Evolutionary conservation across 345 rosid species (phyloP), one percentile per base, ranked within the genome.

Genomic region (Populus ilicifolia): DNA sequence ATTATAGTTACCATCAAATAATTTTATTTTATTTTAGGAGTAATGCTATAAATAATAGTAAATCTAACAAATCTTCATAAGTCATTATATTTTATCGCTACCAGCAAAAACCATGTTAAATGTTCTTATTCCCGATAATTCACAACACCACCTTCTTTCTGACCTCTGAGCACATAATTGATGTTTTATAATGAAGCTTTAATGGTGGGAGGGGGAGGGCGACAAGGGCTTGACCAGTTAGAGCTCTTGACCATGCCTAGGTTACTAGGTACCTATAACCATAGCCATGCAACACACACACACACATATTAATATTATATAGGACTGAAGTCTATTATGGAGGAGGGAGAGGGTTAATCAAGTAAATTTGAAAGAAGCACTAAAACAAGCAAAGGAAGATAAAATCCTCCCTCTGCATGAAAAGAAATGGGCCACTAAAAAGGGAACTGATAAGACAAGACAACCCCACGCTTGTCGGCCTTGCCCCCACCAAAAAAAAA

Each of bases 391-490:
- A 36, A 25, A 52, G 54, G 30, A 25, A 52, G 54, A 59, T 63
- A 8, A 50, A 50, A 50, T 17, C 21, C 59, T 5, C 8, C 59
- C n/a, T 50, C 21, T 52, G n/a, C 20, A 20, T 0, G 61, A 73
- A 73, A 39, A 36, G 70, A 56, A 50, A 73, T 17, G 64, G 81
- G 52, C 78, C 66, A 68, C 62, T 77, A 72, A 56, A 33, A 23
- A 66, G 72, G 56, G 44, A 14, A 54, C 36, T 81, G 88, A 86
- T 27, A 74, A 74, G 88, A 86, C 88, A 81, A 83, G 74, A 77
- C 86, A 79, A 50, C 77, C 83, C 80, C 86, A 77, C 77, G 88
- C 86, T 81, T 83, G 88, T 86, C 88, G 81, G 83, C 69, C 46
- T 39, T 72, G 80, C 21, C 72, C 74, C 76, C 59, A 41, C 77